Evolutionary conservation across 2,329 filamentous ascomycete species (phyloP), one percentile per base, ranked within the genome.

Genomic region (Epichloe typhina): DNA sequence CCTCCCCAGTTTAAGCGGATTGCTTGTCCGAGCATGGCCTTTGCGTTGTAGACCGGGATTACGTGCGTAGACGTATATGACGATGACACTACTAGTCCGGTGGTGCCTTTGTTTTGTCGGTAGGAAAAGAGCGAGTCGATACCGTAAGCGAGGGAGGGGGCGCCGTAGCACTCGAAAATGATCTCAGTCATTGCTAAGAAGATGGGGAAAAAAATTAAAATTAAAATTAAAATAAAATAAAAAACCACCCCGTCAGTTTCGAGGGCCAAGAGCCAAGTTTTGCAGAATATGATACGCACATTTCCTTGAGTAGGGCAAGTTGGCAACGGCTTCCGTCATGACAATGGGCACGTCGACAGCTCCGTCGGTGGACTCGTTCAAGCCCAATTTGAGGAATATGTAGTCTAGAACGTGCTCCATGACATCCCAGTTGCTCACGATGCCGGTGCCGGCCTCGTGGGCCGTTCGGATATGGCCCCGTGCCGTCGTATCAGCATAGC

Each of bases 51-150:
- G 5, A 98, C 89, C 1, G 93, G 93, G 57, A 98, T 95, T 19
- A 98, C 74, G 66, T 98, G 91, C 6, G 93, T 98, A 3, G 93
- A 87, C 44, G 88, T 95, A 64, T 96, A 86, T 3, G 89, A 95
- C 0, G 90, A 95, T 2, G 88, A 94, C 35, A 97, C 79, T 38
- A 98, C 86, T 21, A 98, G 73, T 6, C 93, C 93, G 26, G 87
- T 91, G 47, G 76, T 82, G 55, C 93, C 93, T 54, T 86, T 81
- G 65, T 98, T 98, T 71, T 95, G 86, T 54, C 84, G 77, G 71
- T 95, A 98, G 19, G 91, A 94, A 71, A 98, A 98, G 35, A 98
- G 79, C 11, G 90, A 94, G 67, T 98, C 93, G 69, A 98, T 90
- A 48, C 93, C 93, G 68, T 93, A 96, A 17, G 90, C 86, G 26